Conservation (phyloP, 805 yeast genomes). For the Ogataea zsoltii region DNA sequence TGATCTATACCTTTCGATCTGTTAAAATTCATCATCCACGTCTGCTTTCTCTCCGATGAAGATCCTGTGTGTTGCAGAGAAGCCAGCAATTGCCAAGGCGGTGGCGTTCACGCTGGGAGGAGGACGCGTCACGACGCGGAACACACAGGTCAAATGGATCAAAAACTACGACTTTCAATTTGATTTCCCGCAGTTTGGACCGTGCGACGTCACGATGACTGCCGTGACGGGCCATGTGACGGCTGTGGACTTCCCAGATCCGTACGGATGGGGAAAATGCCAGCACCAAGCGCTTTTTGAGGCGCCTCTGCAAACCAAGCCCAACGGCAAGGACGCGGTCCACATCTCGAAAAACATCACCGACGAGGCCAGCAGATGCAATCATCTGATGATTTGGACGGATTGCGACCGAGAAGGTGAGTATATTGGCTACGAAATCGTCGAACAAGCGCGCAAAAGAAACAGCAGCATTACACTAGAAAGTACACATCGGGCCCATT, state of each 20-base stretch:
- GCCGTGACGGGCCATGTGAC: slow-evolving; percentile 87
- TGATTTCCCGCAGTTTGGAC: slow-evolving; percentile 61
- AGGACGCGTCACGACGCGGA: slow-evolving; percentile 51
- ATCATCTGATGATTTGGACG: slow-evolving; percentile 88
- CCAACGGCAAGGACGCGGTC: slow-evolving; percentile 39
- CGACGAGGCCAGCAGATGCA: slow-evolving; percentile 59
- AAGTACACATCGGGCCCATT: slow-evolving; percentile 70
- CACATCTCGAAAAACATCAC: slow-evolving; percentile 64
- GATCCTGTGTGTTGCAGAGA: slow-evolving; percentile 94
- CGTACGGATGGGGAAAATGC: slow-evolving; percentile 65
- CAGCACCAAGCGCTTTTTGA: slow-evolving; percentile 66
- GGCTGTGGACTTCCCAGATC: slow-evolving; percentile 61
- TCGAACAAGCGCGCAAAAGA: slow-evolving; percentile 60
- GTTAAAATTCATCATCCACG: not conserved
- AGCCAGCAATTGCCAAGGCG: slow-evolving; percentile 89
- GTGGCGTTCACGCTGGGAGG: slow-evolving; percentile 78
- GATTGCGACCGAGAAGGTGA: slow-evolving; percentile 99
- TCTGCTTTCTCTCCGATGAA: slow-evolving; percentile 52
- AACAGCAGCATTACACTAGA: slow-evolving; percentile 48
- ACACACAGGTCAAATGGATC: slow-evolving; percentile 59
- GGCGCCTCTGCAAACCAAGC: slow-evolving; percentile 55
- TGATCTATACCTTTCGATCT: too few relatives aligned
- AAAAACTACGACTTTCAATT: slow-evolving; percentile 78
- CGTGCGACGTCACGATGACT: slow-evolving; percentile 85
- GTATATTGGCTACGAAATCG: slow-evolving; percentile 83